These are phyloP conservation scores for Candida golubevii DNA, from an alignment of 805 yeast species.

Conservation along the genomic window DNA sequence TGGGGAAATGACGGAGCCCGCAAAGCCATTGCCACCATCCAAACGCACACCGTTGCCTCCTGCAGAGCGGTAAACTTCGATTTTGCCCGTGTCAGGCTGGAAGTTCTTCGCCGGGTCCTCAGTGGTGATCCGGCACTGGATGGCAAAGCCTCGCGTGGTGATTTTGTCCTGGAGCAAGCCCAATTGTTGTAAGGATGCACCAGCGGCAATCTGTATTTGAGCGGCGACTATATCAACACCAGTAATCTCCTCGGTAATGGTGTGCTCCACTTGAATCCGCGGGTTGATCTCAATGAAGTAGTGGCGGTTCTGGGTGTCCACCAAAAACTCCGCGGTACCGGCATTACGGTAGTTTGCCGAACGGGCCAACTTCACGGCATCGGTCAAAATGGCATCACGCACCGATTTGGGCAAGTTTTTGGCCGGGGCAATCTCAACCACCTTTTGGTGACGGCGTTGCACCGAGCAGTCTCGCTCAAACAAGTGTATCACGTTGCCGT, in stretches of 20 bases:
- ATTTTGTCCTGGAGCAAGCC: slow-evolving; percentile 93
- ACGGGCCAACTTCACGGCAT: slow-evolving; percentile 89
- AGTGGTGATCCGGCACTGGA: slow-evolving; percentile 98
- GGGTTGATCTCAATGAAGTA: slow-evolving; percentile 98
- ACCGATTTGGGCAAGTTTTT: slow-evolving; percentile 77
- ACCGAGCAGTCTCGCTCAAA: slow-evolving; percentile 99
- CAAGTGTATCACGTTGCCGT: slow-evolving; percentile 92
- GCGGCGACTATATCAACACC: slow-evolving; percentile 98
- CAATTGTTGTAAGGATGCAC: slow-evolving; percentile 87
- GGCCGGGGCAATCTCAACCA: slow-evolving; percentile 98
- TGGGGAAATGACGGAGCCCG: slow-evolving; percentile 94
- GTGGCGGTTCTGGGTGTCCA: slow-evolving; percentile 89
- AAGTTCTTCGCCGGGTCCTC: slow-evolving; percentile 95
- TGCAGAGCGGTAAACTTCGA: slow-evolving; percentile 95
- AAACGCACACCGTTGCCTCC: slow-evolving; percentile 99
- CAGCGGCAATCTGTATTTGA: slow-evolving; percentile 98
- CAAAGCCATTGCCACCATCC: slow-evolving; percentile 98
- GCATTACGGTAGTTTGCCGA: slow-evolving; percentile 92
- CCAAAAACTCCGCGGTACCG: slow-evolving; percentile 97
- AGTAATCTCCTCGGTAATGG: slow-evolving; percentile 97
- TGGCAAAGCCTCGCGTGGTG: slow-evolving; percentile 95
- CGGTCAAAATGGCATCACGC: slow-evolving; percentile 88
- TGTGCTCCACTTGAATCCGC: slow-evolving; percentile 96
- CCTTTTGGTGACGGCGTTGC: slow-evolving; percentile 98
- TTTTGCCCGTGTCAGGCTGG: slow-evolving; percentile 98